These are phyloP conservation scores for Leptographium galeiforme DNA, from an alignment of 2,329 filamentous ascomycete species.

Conservation along the genomic window DNA sequence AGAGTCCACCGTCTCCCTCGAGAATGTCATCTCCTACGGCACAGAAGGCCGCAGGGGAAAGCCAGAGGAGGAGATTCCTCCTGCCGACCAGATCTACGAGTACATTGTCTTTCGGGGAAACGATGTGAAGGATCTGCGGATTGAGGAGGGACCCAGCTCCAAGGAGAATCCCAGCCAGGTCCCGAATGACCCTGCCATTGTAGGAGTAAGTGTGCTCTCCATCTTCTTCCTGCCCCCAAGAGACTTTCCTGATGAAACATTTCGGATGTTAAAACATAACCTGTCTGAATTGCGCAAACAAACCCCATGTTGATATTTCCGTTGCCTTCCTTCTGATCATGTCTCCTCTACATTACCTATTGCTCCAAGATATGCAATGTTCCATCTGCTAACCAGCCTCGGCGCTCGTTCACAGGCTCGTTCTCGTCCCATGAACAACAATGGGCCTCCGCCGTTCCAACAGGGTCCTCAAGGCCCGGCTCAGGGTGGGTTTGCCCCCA, in stretches of 20 bases:
- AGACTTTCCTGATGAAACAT: slow-evolving; percentile 68
- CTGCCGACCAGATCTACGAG: slow-evolving; percentile 84
- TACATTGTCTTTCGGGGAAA: slow-evolving; percentile 98
- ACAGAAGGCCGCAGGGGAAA: slow-evolving; percentile 79
- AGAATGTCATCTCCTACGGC: slow-evolving; percentile 89
- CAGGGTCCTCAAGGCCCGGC: slow-evolving; percentile 10
- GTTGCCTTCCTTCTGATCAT: slow-evolving; percentile 99
- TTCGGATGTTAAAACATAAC: slow-evolving; percentile 87
- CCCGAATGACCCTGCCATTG: slow-evolving; percentile 89
- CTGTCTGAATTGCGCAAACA: slow-evolving; percentile 87
- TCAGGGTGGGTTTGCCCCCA: slow-evolving; percentile 15
- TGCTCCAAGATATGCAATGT: not conserved
- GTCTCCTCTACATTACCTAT: not conserved
- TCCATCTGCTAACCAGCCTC: not conserved
- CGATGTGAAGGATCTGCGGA: slow-evolving; percentile 94
- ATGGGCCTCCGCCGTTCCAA: slow-evolving; percentile 20
- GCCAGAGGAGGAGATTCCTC: slow-evolving; percentile 67
- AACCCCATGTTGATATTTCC: slow-evolving; percentile 87
- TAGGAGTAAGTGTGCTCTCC: slow-evolving; percentile 63
- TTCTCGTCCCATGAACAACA: slow-evolving; percentile 18
- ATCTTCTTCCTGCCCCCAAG: slow-evolving; percentile 6
- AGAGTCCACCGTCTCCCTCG: slow-evolving; percentile 88
- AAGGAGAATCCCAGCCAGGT: slow-evolving; percentile 66
- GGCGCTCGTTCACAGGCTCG: slow-evolving; percentile 19
- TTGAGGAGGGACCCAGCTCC: slow-evolving; percentile 67